phyloP scores from a whole-genome alignment of 805 yeast species.

The Yarrowia sp. region DNA sequence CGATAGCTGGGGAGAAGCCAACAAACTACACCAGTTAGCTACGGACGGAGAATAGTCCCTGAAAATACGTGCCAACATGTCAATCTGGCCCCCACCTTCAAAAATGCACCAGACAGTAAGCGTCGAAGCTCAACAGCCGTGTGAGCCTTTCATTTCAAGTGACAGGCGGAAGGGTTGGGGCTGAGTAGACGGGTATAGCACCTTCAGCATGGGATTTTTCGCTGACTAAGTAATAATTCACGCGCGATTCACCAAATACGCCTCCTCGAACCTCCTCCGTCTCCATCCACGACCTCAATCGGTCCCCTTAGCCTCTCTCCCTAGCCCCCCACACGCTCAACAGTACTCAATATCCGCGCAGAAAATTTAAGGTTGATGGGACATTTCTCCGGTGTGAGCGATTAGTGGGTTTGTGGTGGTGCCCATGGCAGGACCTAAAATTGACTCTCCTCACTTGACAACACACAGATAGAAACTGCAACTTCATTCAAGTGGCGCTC shows the following conservation, averaged over 20 bases:
- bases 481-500: constrained; percentile 19
- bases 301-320: not conserved
- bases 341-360: constrained; percentile 26
- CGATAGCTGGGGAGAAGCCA: too few relatives aligned
- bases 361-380: constrained; percentile 15
- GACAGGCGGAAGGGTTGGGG: not conserved
- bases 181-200: too few relatives aligned
- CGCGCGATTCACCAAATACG: too few relatives aligned
- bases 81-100: constrained; percentile 1
- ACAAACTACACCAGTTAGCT: too few relatives aligned
- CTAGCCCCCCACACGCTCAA: constrained; percentile 19
- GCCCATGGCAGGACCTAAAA: constrained; percentile 16
- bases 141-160: not conserved
- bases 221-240: too few relatives aligned
- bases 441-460: constrained; percentile 26
- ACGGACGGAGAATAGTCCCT: too few relatives aligned
- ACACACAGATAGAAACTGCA: constrained; percentile 23
- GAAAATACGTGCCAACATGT: too few relatives aligned
- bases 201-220: too few relatives aligned
- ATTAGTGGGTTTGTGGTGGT: constrained; percentile 22
- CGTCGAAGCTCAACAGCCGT: constrained; percentile 11
- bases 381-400: constrained; percentile 26
- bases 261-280: too few relatives aligned
- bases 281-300: not conserved
- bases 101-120: not conserved